Conservation (phyloP, 164 flowering plant genomes). For the Platanus orientalis region DNA sequence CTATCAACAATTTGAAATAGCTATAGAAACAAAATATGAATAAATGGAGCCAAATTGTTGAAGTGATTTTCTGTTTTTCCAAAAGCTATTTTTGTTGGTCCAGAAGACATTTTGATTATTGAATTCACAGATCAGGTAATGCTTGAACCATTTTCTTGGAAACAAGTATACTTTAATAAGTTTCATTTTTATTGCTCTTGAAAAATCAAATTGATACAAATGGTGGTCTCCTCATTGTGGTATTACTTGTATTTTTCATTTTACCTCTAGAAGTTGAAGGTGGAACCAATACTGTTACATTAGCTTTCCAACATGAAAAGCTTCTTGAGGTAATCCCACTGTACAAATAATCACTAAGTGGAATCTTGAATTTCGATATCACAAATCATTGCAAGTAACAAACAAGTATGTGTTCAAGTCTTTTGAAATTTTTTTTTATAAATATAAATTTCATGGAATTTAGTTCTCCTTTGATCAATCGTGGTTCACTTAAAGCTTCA, state of each 20-base stretch:
- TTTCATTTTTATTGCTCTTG: neutral
- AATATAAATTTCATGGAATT: too few relatives aligned
- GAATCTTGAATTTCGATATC: too few relatives aligned
- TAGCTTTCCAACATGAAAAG: constrained; percentile 68
- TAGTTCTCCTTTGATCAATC: too few relatives aligned
- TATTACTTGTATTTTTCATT: constrained; percentile 2
- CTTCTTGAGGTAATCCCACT: too few relatives aligned
- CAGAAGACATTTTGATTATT: constrained; percentile 75
- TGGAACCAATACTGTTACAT: constrained; percentile 92
- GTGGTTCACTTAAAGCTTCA: too few relatives aligned
- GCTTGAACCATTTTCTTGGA: neutral
- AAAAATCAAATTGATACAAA: neutral
- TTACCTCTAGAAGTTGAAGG: constrained; percentile 92
- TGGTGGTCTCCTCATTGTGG: neutral
- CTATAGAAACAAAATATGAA: too few relatives aligned
- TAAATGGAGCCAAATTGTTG: too few relatives aligned
- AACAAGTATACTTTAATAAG: neutral
- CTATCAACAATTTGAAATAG: too few relatives aligned
- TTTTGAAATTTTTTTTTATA: too few relatives aligned
- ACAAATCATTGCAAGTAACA: too few relatives aligned
- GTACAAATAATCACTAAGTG: too few relatives aligned
- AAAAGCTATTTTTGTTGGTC: constrained; percentile 80
- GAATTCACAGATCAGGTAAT: constrained; percentile 90
- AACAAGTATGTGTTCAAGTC: too few relatives aligned
- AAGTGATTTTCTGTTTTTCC: constrained; percentile 72